Evolutionary conservation across 345 rosid species (phyloP).

Genomic region (Citrus medica): DNA sequence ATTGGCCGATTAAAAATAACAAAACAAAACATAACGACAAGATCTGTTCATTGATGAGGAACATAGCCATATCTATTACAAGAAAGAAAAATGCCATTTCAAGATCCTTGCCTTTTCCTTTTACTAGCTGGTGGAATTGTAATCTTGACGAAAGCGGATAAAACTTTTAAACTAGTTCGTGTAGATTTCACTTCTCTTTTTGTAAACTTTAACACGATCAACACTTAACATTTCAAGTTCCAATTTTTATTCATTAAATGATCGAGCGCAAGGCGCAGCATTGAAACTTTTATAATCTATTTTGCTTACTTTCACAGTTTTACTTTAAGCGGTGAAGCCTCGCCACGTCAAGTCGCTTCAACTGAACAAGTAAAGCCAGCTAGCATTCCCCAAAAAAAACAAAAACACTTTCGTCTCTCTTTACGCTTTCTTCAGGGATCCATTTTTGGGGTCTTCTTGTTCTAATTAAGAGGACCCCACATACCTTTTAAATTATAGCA

Average conservation of each 20-base stretch:
- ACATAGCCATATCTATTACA: neutral
- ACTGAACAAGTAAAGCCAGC: neutral
- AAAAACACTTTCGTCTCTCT: neutral
- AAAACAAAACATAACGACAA: neutral
- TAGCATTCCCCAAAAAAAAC: neutral
- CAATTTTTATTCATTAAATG: neutral
- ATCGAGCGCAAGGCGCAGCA: neutral
- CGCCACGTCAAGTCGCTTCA: constrained; percentile 8
- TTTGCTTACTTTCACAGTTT: neutral
- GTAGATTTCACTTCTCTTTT: neutral
- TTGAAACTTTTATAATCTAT: constrained; percentile 4
- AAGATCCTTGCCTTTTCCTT: neutral
- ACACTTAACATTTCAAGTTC: neutral
- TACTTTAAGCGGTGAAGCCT: neutral
- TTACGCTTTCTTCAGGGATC: constrained; percentile 9
- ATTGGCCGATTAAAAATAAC: too few species aligned
- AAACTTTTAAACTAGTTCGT: neutral
- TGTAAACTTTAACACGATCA: neutral
- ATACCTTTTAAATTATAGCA: neutral
- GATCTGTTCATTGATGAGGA: neutral
- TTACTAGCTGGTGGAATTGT: too few species aligned
- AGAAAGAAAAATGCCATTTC: neutral
- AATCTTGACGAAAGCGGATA: neutral
- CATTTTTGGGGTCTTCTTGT: constrained; percentile 12
- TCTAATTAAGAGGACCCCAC: constrained; percentile 12